Evolutionary conservation across 1,284 basidiomycete species (phyloP).

Genomic region (Ceratorhiza oryzae-sativae): DNA sequence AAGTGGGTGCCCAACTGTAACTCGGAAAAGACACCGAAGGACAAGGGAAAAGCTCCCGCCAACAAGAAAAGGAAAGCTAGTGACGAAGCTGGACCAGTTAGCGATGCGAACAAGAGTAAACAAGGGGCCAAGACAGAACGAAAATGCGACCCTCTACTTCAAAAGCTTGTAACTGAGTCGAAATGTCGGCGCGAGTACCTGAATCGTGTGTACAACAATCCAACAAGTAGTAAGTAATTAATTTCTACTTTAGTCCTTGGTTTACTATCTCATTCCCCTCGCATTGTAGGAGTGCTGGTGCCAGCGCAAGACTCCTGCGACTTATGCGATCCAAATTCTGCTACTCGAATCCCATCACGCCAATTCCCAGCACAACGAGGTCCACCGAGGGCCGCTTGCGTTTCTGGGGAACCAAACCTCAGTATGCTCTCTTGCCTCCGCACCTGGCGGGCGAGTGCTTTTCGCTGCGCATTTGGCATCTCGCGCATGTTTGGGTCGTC

Average conservation of each 20-base stretch:
- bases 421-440: background rate
- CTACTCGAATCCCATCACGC: background rate
- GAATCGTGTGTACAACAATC: background rate
- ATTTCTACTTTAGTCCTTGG: too few relatives aligned
- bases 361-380: background rate
- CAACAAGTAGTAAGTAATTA: background rate
- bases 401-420: background rate
- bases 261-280: too few relatives aligned
- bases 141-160: background rate
- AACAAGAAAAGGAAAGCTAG: background rate
- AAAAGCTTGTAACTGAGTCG: background rate
- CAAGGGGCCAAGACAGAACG: too few relatives aligned
- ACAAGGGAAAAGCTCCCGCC: background rate
- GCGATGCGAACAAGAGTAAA: too few relatives aligned
- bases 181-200: background rate
- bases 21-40: too few relatives aligned
- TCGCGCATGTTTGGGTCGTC: background rate
- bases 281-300: background rate
- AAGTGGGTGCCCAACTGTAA: background rate
- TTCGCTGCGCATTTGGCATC: background rate
- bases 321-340: background rate
- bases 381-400: background rate
- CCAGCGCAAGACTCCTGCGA: constrained; percentile 7
- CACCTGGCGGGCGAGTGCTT: background rate
- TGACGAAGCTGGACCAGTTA: too few relatives aligned